Base-by-base conservation (phyloP, 2,329 filamentous ascomycete genomes). In the Neurospora crassa region DNA sequence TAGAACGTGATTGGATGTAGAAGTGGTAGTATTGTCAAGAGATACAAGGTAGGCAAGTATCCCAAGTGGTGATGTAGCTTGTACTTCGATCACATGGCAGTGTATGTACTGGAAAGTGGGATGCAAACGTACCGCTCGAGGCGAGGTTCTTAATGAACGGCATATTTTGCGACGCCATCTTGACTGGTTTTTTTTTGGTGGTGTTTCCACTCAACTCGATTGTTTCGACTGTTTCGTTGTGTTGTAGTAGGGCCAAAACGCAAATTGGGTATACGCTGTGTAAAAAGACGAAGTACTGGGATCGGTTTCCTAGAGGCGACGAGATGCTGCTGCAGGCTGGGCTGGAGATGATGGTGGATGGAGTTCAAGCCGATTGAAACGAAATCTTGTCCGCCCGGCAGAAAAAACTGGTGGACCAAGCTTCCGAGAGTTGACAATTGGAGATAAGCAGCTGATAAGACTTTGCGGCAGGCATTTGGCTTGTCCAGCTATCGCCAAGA, bases 141-240 rank as follows among this genome's bases (percentile, higher is more conserved):
- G 92, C 92, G 74, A 96, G 89, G 79, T 94, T 90, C 80, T 90
- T 92, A 74, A 96, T 90, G 76, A 96, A 96, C 6, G 92, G 91
- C 84, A 88, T 87, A 73, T 83, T 83, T 75, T 81, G 79, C 72
- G 82, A 75, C 69, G 82, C 80, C 79, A 83, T 83, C 69, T 75
- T 79, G 71, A 18, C 14, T 69, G 53, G 34, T 37, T 37, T 34
- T 63, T 34, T 34, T 11, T 20, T 63, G 16, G 29, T 63, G 29
- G 53, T 34, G 7, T 63, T 63, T 11, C 14, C 53, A 63, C 53
- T 18, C 8, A n/a, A 34, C 29, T 63, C 14, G 0, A 37, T 63
- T 37, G 53, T 16, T 18, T 63, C 16, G 12, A 37, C 16, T 47
- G 14, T 37, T 5, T 29, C 29, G 24, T 63, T 63, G 53, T 63